A percentile compares a stretch with the other conserved stretches of the same genome.
These are phyloP conservation scores for Coemansia sp. DNA, from an alignment of 192 early-diverging fungal genomes.

Conservation along the genomic window DNA sequence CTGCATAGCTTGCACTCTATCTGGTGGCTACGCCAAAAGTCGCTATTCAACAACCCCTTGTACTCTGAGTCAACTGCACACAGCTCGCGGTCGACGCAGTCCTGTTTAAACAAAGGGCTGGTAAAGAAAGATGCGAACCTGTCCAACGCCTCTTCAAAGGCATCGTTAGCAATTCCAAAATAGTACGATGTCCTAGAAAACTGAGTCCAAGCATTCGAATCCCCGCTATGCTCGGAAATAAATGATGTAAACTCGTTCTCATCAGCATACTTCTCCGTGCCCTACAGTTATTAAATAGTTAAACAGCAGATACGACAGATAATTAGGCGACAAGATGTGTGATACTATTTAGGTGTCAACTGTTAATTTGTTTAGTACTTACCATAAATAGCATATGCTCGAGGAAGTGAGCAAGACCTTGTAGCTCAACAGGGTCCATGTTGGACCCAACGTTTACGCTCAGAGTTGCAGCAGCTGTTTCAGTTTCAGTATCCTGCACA, in stretches of 20 bases:
- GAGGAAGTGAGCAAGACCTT: conserved; percentile 67
- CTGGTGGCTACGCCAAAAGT: conserved; percentile 26
- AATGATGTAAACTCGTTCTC: conserved; percentile 63
- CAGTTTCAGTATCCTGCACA: conserved; percentile 58
- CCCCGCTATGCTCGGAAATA: conserved; percentile 25
- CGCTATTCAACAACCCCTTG: conserved; percentile 72
- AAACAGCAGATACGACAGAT: background rate
- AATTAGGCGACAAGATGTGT: background rate
- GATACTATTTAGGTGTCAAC: background rate
- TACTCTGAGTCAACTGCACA: conserved; percentile 92
- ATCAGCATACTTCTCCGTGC: conserved; percentile 68
- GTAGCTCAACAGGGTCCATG: conserved; percentile 60
- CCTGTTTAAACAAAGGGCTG: conserved; percentile 74
- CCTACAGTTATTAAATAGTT: conserved; percentile 21
- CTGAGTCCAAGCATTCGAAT: conserved; percentile 25
- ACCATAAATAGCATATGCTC: conserved; percentile 68
- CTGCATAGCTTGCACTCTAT: conserved; percentile 19
- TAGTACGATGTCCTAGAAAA: conserved; percentile 11
- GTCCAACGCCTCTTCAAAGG: conserved; percentile 62
- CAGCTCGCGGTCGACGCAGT: conserved; percentile 82
- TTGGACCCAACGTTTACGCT: conserved; percentile 64
- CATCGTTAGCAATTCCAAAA: conserved; percentile 28
- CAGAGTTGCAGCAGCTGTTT: conserved; percentile 57
- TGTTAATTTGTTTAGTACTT: background rate
- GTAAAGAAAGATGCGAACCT: conserved; percentile 86